Base-by-base conservation (phyloP, 2,329 filamentous ascomycete genomes). In the Aspergillus awamori region DNA sequence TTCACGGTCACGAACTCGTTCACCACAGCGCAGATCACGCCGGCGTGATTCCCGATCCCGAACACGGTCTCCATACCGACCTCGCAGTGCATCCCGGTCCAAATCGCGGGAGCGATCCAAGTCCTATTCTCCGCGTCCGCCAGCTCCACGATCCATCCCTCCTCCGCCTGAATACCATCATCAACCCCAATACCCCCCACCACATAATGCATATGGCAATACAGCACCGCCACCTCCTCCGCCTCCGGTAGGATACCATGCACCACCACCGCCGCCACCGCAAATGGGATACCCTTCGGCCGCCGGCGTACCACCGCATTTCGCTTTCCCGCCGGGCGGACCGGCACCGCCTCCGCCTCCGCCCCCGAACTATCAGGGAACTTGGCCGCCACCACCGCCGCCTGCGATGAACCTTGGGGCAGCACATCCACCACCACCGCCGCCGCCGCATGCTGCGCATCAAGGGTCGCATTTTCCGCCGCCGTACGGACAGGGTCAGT, bases 301-400 rank as follows among this genome's bases (percentile, higher is more conserved):
- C 53, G 54, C 61, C 33, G 33, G 33, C 33, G 33, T 36, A 15
- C 33, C 33, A 36, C 60, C 53, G 13, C 48, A 30, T 17, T 49
- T 24, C 26, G 64, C 58, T 57, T 60, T 59, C 54, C 63, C 28
- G 13, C 61, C 56, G 20, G 52, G 61, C 47, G 65, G 59, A 60
- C 45, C 53, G 5, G 59, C 53, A n/a, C 58, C 64, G 36, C 65
- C 71, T 24, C 74, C 73, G 30, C 73, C 71, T 47, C 70, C 74
- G 53, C 72, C 72, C 15, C 69, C 72, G 33, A 72, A 71, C 58
- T 77, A 75, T 53, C 68, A 73, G 30, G 74, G 74, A 13, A 56
- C 67, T 10, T 78, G 76, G 76, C 75, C 75, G 15, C 72, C 70
- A 28, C 62, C 62, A 8, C 74, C 75, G 52, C 74, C 74, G 48